Base-by-base conservation (phyloP, 1,284 basidiomycete species). In the Macrocystidia cucumis region DNA sequence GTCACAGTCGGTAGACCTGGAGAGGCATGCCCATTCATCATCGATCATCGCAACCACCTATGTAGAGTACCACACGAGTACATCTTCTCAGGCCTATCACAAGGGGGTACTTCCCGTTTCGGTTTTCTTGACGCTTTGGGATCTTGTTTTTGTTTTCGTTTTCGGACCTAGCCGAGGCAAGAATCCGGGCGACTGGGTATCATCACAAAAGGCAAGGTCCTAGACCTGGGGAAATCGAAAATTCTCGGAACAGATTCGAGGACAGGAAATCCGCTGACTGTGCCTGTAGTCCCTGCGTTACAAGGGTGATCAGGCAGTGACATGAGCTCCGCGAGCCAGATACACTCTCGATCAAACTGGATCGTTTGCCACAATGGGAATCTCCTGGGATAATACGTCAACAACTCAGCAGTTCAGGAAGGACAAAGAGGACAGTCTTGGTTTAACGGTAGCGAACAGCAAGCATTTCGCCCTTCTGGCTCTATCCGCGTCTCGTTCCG, bases 341-440 rank as follows among this genome's bases (percentile, higher is more conserved):
- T 61, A 53, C 42, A 40, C 46, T 54, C 44, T 52, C 48, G 56
- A 62, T 62, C 60, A 56, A 58, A 55, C 53, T 57, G 59, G 54
- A 44, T 53, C 57, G 51, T 51, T 57, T 58, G 45, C 51, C 46
- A 48, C 48, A 52, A 46, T 43, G 43, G 43, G 41, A 40, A 47
- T 49, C 59, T 56, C 54, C 55, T 59, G 59, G 57, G 54, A 59
- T 60, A 57, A 60, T 60, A 62, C 58, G 60, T 63, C 60, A 62
- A 60, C 52, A 50, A 46, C 46, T 46, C 52, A 55, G 44, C 42
- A 50, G 47, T 54, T 51, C 47, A 53, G n/a, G 48, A 57, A 55
- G 47, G 54, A 58, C 57, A 60, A 60, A 59, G 56, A 56, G 48
- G 53, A 50, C 44, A 50, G 50, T 48, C 45, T 44, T 50, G 42